Conservation (phyloP, 2,329 filamentous ascomycete genomes). For the Paecilomyces sp. region DNA sequence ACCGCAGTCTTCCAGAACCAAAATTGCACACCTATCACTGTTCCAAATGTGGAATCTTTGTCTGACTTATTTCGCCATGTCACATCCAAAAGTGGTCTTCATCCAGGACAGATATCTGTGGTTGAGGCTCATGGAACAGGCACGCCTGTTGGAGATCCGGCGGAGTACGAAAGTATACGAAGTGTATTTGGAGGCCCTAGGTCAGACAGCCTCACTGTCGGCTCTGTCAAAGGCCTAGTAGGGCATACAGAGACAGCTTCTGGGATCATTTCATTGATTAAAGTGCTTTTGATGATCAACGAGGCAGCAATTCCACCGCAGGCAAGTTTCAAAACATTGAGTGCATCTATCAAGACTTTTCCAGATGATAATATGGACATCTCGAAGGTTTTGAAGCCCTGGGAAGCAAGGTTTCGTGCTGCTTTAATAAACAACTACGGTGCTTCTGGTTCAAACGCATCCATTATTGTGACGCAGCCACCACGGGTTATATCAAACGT, state of each 20-base stretch:
- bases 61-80: constrained; percentile 17
- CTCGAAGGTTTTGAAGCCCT: no score
- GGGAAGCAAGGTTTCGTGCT: no score
- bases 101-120: constrained; percentile 5
- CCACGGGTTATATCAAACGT: not conserved
- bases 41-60: constrained; percentile 10
- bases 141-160: constrained; percentile 9
- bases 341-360: not conserved
- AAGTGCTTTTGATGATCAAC: constrained; percentile 59
- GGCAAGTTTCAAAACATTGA: not conserved
- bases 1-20: constrained; percentile 23
- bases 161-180: not conserved
- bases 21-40: constrained; percentile 10
- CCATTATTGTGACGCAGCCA: not conserved
- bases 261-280: constrained; percentile 42
- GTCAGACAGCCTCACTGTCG: constrained; percentile 19
- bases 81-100: constrained; percentile 8
- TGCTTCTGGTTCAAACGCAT: not conserved
- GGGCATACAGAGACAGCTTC: constrained; percentile 41
- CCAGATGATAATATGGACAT: not conserved
- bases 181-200: not conserved
- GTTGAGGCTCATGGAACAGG: constrained; percentile 13
- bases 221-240: constrained; percentile 30
- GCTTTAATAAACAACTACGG: not conserved
- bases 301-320: constrained; percentile 59